Evolutionary conservation across 108 stramenopile genomes (phyloP).

Genomic region (Skeletonema costatum): DNA sequence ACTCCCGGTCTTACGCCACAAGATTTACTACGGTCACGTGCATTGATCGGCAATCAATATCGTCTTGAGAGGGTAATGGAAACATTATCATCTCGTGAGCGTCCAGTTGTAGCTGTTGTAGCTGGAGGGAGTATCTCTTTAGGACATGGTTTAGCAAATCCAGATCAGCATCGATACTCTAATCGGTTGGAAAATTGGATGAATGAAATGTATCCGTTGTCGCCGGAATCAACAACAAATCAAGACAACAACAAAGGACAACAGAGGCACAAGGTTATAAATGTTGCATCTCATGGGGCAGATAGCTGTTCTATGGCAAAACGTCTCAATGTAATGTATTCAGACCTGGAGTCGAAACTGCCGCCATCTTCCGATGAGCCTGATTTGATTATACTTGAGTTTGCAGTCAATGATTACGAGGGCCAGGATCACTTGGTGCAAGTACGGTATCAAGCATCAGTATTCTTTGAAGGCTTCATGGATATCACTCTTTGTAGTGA

Average conservation of each 20-base stretch:
- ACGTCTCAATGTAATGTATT: slow-evolving; percentile 51
- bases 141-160: slow-evolving; percentile 50
- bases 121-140: slow-evolving; percentile 64
- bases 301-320: slow-evolving; percentile 68
- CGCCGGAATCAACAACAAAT: neutral
- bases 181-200: slow-evolving; percentile 59
- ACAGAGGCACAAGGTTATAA: slow-evolving; percentile 44
- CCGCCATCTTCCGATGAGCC: slow-evolving; percentile 36
- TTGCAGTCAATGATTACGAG: slow-evolving; percentile 72
- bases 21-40: slow-evolving; percentile 47
- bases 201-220: slow-evolving; percentile 57
- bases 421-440: slow-evolving; percentile 62
- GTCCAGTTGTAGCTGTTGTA: slow-evolving; percentile 52
- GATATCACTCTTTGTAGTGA: slow-evolving; percentile 59
- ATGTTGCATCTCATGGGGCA: slow-evolving; percentile 65
- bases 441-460: slow-evolving; percentile 55
- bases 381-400: slow-evolving; percentile 63
- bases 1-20: slow-evolving; percentile 51
- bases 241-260: neutral
- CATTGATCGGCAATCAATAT: slow-evolving; percentile 55
- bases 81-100: slow-evolving; percentile 14
- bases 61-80: slow-evolving; percentile 33
- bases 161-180: slow-evolving; percentile 30
- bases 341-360: slow-evolving; percentile 42
- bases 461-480: slow-evolving; percentile 68